These are phyloP conservation scores for Lactarius hengduanensis DNA, from an alignment of 768 basidiomycete species.

Conservation along the genomic window DNA sequence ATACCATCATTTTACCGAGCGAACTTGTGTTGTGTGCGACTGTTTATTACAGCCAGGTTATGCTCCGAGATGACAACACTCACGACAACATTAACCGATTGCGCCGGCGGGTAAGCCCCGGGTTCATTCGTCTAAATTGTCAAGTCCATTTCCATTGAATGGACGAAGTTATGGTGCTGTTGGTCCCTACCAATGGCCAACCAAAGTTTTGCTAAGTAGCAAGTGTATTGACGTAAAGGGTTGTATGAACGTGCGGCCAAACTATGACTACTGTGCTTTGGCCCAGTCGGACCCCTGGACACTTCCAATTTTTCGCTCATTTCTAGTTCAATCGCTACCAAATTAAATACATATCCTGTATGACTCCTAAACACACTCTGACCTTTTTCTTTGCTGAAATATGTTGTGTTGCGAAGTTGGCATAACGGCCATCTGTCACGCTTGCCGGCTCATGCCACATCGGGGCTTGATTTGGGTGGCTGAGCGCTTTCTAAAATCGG, in stretches of 20 bases:
- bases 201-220: background rate
- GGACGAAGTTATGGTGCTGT: background rate
- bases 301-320: no score
- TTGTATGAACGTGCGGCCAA: background rate
- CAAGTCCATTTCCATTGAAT: background rate
- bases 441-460: no score
- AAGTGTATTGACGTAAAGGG: background rate
- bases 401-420: no score
- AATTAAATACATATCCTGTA: no score
- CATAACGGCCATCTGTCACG: no score
- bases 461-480: no score
- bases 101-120: background rate
- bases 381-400: no score
- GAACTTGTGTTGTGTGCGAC: background rate
- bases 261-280: background rate
- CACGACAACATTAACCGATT: background rate
- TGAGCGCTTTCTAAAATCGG: no score
- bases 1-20: slow-evolving; percentile 16
- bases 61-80: background rate
- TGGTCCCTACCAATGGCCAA: background rate
- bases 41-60: background rate
- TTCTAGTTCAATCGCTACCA: no score
- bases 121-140: background rate
- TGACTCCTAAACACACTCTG: no score
- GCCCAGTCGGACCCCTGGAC: background rate